Evolutionary conservation across 1,284 basidiomycete genomes (phyloP).

Genomic region (Tylopilus sp.): DNA sequence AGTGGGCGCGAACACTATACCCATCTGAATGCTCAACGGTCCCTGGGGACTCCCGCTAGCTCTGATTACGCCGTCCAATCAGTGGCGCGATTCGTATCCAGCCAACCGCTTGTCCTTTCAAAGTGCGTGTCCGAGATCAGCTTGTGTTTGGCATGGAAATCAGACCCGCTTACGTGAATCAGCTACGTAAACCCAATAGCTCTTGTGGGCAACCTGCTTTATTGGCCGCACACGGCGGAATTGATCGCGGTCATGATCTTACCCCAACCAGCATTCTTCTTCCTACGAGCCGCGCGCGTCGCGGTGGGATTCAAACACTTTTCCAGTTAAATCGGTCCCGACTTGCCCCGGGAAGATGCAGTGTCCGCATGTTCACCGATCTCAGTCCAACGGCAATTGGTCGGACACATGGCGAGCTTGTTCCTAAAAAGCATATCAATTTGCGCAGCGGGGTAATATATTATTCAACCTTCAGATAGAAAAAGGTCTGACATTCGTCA

Average conservation of each 20-base stretch:
- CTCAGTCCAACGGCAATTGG: background rate
- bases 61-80: background rate
- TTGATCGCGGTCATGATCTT: background rate
- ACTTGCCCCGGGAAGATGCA: background rate
- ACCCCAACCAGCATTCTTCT: background rate
- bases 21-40: background rate
- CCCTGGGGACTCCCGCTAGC: background rate
- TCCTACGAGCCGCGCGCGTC: background rate
- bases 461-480: too few relatives aligned
- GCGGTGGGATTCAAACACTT: background rate
- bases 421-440: background rate
- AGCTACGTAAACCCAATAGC: slow-evolving; percentile 16
- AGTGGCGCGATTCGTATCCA: background rate
- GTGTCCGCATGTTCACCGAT: background rate
- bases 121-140: background rate
- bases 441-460: background rate
- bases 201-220: background rate
- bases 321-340: background rate
- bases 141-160: background rate
- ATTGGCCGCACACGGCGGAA: background rate
- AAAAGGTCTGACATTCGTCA: too few relatives aligned
- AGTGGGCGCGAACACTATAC: background rate
- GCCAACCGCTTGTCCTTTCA: background rate
- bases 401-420: background rate
- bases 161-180: background rate